Percentiles rank a stretch among this genome's conserved stretches.
Conservation (phyloP, 371 early-diverging fungal species). For the Entomophthora muscae region DNA sequence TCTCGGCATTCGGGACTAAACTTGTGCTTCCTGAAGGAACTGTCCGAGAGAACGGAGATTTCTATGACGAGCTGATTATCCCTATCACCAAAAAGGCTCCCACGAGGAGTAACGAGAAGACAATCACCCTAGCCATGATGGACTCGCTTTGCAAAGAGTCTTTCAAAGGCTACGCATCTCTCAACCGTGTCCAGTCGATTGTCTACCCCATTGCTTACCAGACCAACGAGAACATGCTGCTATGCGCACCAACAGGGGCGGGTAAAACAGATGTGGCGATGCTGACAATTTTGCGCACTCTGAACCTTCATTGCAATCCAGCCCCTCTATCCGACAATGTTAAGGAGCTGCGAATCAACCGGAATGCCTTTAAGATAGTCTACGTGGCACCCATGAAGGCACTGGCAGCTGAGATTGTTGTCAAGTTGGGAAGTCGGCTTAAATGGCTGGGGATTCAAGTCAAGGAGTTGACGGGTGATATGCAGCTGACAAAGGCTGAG, state of each 20-base stretch:
- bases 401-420: conserved; percentile 91
- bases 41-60: conserved; percentile 31
- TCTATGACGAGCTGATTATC: conserved; percentile 67
- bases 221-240: conserved; percentile 93
- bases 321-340: conserved; percentile 25
- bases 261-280: conserved; percentile 99
- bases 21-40: conserved; percentile 57
- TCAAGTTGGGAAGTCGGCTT: conserved; percentile 76
- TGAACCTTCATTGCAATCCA: conserved; percentile 44
- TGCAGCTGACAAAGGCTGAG: conserved; percentile 88
- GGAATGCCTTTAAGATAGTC: conserved; percentile 83
- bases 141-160: conserved; percentile 54
- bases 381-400: conserved; percentile 99
- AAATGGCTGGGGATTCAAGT: conserved; percentile 71
- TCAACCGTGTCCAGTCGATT: conserved; percentile 90
- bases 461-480: conserved; percentile 89
- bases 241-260: conserved; percentile 99
- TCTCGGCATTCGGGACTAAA: conserved; percentile 39
- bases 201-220: conserved; percentile 84
- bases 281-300: conserved; percentile 68
- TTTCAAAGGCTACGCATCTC: conserved; percentile 67
- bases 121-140: conserved; percentile 40
- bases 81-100: conserved; percentile 48
- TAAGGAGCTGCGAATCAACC: conserved; percentile 34
- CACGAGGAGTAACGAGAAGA: conserved; percentile 27